Conservation (phyloP, 257 asterid genomes). For the Echium plantagineum region DNA sequence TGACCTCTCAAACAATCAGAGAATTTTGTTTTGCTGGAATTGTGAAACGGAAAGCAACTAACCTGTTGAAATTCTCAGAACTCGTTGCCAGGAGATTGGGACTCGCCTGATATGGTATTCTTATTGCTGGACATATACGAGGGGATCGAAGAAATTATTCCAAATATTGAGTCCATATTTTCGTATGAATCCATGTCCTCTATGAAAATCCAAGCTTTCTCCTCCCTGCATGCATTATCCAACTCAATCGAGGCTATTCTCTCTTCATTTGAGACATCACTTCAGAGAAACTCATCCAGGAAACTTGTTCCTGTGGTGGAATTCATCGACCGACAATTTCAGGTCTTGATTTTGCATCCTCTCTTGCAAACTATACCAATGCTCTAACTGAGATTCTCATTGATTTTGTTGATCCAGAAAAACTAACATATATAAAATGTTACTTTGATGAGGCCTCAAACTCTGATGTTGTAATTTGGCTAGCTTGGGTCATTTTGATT, state of each 20-base stretch:
- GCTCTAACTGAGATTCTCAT: constrained; percentile 32
- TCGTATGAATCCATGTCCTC: constrained; percentile 31
- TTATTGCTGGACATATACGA: constrained; percentile 32
- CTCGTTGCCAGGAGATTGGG: constrained; percentile 32
- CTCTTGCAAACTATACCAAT: constrained; percentile 40
- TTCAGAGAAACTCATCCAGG: constrained; percentile 47
- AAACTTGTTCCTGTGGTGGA: constrained; percentile 39
- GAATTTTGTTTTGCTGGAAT: constrained; percentile 44
- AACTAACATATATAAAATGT: constrained; percentile 40
- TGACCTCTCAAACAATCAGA: constrained; percentile 30
- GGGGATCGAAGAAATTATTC: constrained; percentile 33
- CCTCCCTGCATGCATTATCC: constrained; percentile 34
- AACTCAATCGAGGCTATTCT: constrained; percentile 27
- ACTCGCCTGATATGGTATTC: constrained; percentile 31
- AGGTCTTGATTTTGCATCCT: constrained; percentile 31
- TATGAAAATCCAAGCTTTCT: constrained; percentile 40
- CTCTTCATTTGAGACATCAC: constrained; percentile 35
- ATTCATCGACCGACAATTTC: constrained; percentile 48
- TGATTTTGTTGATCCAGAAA: constrained; percentile 13
- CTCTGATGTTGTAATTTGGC: constrained; percentile 31
- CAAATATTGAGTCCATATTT: constrained; percentile 50
- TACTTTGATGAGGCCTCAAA: constrained; percentile 28
- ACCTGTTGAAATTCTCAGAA: constrained; percentile 50
- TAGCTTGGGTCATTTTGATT: constrained; percentile 56
- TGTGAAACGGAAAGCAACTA: constrained; percentile 33